Base-by-base conservation (phyloP, 345 rosid genomes). In the Arabis hirsuta region DNA sequence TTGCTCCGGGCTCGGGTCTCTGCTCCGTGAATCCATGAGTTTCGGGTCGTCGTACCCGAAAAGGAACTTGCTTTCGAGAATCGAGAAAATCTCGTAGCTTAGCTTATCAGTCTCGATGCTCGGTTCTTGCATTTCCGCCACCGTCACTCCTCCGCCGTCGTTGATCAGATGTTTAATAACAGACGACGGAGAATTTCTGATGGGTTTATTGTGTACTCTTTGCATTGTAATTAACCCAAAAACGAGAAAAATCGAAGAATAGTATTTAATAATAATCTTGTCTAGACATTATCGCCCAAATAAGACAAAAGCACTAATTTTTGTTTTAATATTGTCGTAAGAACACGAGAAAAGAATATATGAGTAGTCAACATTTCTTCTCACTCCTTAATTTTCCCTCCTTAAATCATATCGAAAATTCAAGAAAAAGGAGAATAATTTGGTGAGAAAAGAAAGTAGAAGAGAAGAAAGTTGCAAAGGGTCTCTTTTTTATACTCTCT, bases 31-130 rank as follows among this genome's bases (percentile, higher is more conserved):
- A 27, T 84, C 77, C 92, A 88, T 86, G 31, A 88, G 95, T 84
- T 91, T 89, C 39, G 84, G 87, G 68, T 89, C 94, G 7, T 84
- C 95, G 73, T 94, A 94, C 43, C 96, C 98, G 60, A 91, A 94
- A 42, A 94, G 87, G 43, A 90, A 91, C 63, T 94, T 94, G 73
- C 92, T 90, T 46, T 94, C 98, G 26, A 94, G 89, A 46, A 94
- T 89, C 2, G 98, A 94, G 77, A 94, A 94, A 68, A 94, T 90
- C 78, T 94, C 98, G 76, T 94, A 94, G 76, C 98, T 94, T 67
- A 94, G 88, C 73, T 94, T 94, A 75, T 94, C 97, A 0, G 97
- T 88, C 42, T 94, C 98, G 59, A 94, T 84, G 82, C 97, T 94
- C 39, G 97, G 98, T 71, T 91, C 98, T 46, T 89, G 94, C 92